A percentile compares a stretch with the other conserved stretches of the same genome.
Conservation (phyloP, 2,329 filamentous ascomycete genomes). For the Nemania sp. region DNA sequence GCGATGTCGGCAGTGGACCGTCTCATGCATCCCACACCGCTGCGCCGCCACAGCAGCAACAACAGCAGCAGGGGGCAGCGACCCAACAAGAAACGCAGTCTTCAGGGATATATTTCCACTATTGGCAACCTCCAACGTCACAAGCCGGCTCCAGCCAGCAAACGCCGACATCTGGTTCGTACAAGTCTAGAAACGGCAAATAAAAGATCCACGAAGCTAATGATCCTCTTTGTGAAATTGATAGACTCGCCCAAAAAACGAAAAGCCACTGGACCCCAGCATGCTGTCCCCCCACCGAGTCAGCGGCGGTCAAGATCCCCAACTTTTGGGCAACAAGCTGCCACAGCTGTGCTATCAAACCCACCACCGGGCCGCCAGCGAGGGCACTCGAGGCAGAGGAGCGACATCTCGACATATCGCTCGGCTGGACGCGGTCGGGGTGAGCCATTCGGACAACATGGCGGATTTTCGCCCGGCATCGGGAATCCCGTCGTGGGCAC, state of each 20-base stretch:
- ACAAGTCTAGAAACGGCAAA: constrained; percentile 54
- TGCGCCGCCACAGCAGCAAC: constrained; percentile 52
- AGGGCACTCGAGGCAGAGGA: constrained; percentile 66
- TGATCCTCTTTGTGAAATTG: constrained; percentile 57
- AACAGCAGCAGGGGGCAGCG: constrained; percentile 50
- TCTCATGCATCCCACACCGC: constrained; percentile 50
- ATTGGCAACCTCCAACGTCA: constrained; percentile 82
- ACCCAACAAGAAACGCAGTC: constrained; percentile 68
- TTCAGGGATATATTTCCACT: constrained; percentile 84
- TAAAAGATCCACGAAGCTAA: constrained; percentile 47
- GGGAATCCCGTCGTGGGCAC: constrained; percentile 32
- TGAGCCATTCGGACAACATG: constrained; percentile 41
- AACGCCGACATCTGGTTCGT: constrained; percentile 75
- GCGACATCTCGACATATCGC: constrained; percentile 61
- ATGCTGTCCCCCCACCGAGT: constrained; percentile 50
- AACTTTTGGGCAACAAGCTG: constrained; percentile 55
- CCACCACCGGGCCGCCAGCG: constrained; percentile 57
- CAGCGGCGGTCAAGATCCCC: constrained; percentile 55
- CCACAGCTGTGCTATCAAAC: constrained; percentile 54
- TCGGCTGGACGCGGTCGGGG: constrained; percentile 44
- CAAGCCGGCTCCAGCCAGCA: constrained; percentile 67
- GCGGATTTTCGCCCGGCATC: constrained; percentile 44
- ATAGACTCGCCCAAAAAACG: constrained; percentile 82
- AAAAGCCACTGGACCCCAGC: constrained; percentile 67
- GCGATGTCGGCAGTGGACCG: constrained; percentile 44